Evolutionary conservation across 768 basidiomycete species (phyloP).

Genomic region (Amanita thiersii): DNA sequence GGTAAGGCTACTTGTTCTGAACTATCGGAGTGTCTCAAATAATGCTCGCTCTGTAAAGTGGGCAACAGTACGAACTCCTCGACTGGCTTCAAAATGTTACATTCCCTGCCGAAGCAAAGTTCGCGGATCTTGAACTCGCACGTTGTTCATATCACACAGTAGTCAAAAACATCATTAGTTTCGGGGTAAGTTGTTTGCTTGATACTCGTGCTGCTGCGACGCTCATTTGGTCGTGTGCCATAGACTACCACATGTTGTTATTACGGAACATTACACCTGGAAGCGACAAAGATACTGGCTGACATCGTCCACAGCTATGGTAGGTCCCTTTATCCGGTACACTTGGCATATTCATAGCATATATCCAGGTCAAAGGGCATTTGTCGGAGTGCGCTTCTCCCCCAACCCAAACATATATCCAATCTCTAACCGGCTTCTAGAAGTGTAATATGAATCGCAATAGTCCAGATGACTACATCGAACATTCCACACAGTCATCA

Average conservation of each 20-base stretch:
- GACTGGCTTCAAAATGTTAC: slow-evolving; percentile 84
- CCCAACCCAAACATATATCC: neutral
- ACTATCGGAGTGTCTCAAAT: neutral
- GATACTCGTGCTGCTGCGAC: slow-evolving; percentile 1
- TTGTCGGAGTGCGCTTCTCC: slow-evolving; percentile 61
- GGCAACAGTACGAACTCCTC: slow-evolving; percentile 79
- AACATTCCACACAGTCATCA: slow-evolving; percentile 52
- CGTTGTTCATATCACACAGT: slow-evolving; percentile 58
- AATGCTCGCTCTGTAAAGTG: slow-evolving; percentile 33
- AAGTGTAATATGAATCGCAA: slow-evolving; percentile 91
- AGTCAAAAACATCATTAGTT: slow-evolving; percentile 61
- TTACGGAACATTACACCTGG: slow-evolving; percentile 76
- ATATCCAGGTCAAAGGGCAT: slow-evolving; percentile 65
- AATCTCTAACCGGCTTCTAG: slow-evolving; percentile 22
- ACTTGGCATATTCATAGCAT: slow-evolving; percentile 4
- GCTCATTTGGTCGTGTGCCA: slow-evolving; percentile 3
- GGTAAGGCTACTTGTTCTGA: slow-evolving; percentile 25
- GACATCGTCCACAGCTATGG: slow-evolving; percentile 61
- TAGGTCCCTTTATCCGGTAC: slow-evolving; percentile 16
- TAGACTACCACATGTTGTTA: slow-evolving; percentile 95
- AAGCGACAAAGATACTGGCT: slow-evolving; percentile 75
- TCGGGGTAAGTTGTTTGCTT: slow-evolving; percentile 50
- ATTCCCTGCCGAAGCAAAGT: slow-evolving; percentile 82
- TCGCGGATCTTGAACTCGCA: slow-evolving; percentile 65
- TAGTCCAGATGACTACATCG: slow-evolving; percentile 59